Conservation (phyloP, 1,139 yeast genomes). For the Saccharomyces hybrid region DNA sequence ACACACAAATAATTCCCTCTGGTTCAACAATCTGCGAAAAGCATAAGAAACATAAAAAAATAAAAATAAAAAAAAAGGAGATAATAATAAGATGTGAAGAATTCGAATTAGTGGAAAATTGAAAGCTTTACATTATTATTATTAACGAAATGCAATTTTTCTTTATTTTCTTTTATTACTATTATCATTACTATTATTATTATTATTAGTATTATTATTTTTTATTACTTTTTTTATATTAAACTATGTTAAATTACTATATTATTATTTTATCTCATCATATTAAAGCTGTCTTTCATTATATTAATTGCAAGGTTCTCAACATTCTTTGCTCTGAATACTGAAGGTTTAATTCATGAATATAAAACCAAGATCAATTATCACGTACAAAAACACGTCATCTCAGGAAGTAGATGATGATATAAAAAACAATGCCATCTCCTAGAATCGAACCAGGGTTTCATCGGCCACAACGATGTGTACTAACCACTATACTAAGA, state of each 20-base stretch:
- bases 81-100: background rate
- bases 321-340: no score
- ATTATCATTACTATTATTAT: background rate
- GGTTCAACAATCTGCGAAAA: background rate
- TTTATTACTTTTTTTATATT: background rate
- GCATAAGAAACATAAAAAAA: background rate
- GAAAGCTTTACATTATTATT: background rate
- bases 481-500: no score
- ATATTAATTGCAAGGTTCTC: no score
- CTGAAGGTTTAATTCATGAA: no score
- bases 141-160: background rate
- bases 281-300: background rate
- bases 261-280: background rate
- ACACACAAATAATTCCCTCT: background rate
- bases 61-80: background rate
- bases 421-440: no score
- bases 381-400: no score
- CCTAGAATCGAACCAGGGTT: no score
- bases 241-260: slow-evolving; percentile 1
- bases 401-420: no score
- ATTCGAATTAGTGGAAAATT: background rate
- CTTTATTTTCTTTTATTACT: background rate
- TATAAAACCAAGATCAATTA: no score
- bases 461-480: no score
- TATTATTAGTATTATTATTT: slow-evolving; percentile 1